Percentiles rank a stretch among this genome's conserved stretches.
phyloP scores from a whole-genome alignment of 176 grass and related monocot genomes.

The Carex myosuroides region DNA sequence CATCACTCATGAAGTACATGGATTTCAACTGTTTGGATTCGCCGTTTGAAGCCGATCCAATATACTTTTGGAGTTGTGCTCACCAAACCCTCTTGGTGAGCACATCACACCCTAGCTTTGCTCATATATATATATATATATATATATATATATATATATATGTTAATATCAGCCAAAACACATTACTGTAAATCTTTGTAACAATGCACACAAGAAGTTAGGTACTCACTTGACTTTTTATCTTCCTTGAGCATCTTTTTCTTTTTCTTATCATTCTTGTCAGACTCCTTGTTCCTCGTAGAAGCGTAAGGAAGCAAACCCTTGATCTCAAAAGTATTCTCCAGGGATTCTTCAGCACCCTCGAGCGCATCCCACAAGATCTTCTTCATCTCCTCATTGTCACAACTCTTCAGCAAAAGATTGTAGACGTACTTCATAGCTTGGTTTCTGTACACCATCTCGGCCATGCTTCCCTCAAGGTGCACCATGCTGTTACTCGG shows the following conservation, averaged over 20 bases:
- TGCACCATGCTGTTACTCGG: conserved; percentile 25
- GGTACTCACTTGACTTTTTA: conserved; percentile 48
- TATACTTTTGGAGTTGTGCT: too few species aligned
- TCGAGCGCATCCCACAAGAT: conserved; percentile 54
- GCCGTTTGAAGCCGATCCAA: too few species aligned
- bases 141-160: too few species aligned
- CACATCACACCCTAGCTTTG: too few species aligned
- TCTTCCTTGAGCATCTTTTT: conserved; percentile 59
- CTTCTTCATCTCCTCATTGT: conserved; percentile 55
- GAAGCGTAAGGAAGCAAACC: conserved; percentile 48
- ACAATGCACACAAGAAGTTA: not conserved
- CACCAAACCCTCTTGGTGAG: too few species aligned
- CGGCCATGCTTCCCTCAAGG: conserved; percentile 34
- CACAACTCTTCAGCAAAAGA: conserved; percentile 55
- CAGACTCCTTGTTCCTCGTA: conserved; percentile 55
- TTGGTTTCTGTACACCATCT: conserved; percentile 41
- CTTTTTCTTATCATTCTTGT: conserved; percentile 63
- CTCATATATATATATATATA: not conserved
- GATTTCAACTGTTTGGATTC: too few species aligned
- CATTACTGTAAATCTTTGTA: conserved; percentile 4
- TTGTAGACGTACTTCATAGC: conserved; percentile 65
- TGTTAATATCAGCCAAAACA: too few species aligned
- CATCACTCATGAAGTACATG: too few species aligned
- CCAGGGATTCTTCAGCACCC: conserved; percentile 52
- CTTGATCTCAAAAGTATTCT: conserved; percentile 56